phyloP scores from a whole-genome alignment of 148 eudicot genomes.

The Drosera capensis region DNA sequence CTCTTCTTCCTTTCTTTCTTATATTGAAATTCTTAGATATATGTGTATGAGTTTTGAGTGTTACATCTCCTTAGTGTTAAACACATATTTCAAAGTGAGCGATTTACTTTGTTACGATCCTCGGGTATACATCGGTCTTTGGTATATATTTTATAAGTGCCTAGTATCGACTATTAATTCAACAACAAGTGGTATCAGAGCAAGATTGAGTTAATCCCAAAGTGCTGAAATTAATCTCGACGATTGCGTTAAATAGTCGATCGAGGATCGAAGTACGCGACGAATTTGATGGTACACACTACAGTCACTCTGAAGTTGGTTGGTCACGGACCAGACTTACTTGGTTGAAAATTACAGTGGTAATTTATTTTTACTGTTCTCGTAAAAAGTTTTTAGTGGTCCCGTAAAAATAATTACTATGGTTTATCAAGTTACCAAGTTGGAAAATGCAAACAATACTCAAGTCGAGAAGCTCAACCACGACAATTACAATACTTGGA shows the following conservation, averaged over 20 bases:
- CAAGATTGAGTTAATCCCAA: not conserved
- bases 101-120: no score
- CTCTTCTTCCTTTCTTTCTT: no score
- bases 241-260: not conserved
- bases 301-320: not conserved
- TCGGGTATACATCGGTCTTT: no score
- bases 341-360: not conserved
- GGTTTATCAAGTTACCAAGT: not conserved
- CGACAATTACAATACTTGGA: not conserved
- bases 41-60: no score
- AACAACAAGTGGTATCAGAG: not conserved
- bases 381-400: not conserved
- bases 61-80: no score
- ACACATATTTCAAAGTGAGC: no score
- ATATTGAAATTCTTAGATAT: no score
- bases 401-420: not conserved
- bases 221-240: not conserved
- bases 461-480: not conserved
- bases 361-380: not conserved
- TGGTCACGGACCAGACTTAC: not conserved
- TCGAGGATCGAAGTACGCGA: not conserved
- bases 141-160: no score
- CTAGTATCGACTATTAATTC: no score
- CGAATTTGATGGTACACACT: not conserved
- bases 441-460: not conserved